Percentiles rank a stretch among this genome's conserved stretches.
These are phyloP conservation scores for Polytrichum commune DNA, from an alignment of 225 moss, liverwort and hornwort species.

Conservation along the genomic window DNA sequence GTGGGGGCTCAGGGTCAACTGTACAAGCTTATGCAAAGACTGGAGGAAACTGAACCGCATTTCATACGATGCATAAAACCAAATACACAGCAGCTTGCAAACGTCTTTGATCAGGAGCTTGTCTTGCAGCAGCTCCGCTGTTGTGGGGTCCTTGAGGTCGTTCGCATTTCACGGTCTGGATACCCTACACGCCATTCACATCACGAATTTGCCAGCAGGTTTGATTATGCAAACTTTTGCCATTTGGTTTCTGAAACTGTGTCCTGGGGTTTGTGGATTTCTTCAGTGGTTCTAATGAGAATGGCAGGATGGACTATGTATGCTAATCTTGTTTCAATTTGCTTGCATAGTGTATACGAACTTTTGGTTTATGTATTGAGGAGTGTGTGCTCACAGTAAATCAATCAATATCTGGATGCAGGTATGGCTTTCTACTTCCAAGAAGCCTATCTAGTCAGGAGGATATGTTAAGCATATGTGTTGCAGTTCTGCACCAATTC, in stretches of 20 bases:
- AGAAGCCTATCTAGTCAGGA: constrained; percentile 63
- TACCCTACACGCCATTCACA: constrained; percentile 95
- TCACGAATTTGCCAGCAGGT: constrained; percentile 96
- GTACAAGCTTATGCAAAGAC: constrained; percentile 91
- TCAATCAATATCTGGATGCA: constrained; percentile 32
- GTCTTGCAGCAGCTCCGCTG: constrained; percentile 97
- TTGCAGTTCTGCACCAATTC: constrained; percentile 88
- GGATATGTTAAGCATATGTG: constrained; percentile 69
- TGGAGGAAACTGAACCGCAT: constrained; percentile 94
- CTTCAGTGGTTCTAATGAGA: no score
- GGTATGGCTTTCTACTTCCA: constrained; percentile 94
- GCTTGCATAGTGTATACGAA: no score
- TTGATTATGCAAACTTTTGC: no score
- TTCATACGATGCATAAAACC: constrained; percentile 99
- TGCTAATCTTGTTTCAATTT: no score
- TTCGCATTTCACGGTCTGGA: constrained; percentile 97
- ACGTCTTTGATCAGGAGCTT: constrained; percentile 84
- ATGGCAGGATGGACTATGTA: no score
- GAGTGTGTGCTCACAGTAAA: no score
- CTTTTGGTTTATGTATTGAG: no score
- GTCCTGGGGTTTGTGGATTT: no score
- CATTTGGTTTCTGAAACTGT: no score
- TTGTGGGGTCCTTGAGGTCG: constrained; percentile 99
- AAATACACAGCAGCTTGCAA: constrained; percentile 75
- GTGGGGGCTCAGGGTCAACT: constrained; percentile 67